Conservation (phyloP, 2,329 filamentous ascomycete genomes). For the Sclerotinia borealis region DNA sequence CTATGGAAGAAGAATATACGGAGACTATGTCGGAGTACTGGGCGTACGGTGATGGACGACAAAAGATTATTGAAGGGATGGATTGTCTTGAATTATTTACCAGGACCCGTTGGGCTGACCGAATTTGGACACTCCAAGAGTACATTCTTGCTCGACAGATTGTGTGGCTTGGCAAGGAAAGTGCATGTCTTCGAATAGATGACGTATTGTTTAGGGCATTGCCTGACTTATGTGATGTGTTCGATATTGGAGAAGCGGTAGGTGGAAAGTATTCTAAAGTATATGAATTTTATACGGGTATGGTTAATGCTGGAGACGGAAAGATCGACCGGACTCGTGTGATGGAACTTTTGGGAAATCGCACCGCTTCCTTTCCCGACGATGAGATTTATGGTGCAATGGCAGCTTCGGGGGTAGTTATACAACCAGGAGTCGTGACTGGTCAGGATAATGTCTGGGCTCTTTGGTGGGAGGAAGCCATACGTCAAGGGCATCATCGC, state of each 20-base stretch:
- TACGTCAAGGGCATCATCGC: conserved; percentile 6
- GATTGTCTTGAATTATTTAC: conserved; percentile 9
- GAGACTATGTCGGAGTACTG: neutral
- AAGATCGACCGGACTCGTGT: conserved; percentile 6
- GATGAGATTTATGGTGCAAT: conserved; percentile 11
- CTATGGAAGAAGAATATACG: neutral
- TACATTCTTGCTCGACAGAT: conserved; percentile 5
- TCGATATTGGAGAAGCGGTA: neutral
- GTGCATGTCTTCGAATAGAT: neutral
- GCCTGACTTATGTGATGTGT: neutral
- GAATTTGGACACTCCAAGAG: conserved; percentile 13
- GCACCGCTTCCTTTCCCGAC: conserved; percentile 4
- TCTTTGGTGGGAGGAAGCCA: conserved; percentile 9
- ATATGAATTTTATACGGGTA: conserved; percentile 3
- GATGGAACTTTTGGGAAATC: conserved; percentile 11
- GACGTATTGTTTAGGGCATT: neutral
- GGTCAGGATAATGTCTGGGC: conserved; percentile 2
- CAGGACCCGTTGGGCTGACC: conserved; percentile 4
- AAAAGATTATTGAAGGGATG: conserved; percentile 10
- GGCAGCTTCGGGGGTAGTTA: conserved; percentile 7
- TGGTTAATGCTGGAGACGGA: conserved; percentile 1
- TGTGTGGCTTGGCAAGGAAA: conserved; percentile 6
- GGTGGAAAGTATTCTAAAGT: conserved; percentile 4
- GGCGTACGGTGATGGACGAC: neutral
- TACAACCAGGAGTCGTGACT: neutral